Conservation (phyloP, 2,329 filamentous ascomycete genomes). For the Geosmithia morbida region DNA sequence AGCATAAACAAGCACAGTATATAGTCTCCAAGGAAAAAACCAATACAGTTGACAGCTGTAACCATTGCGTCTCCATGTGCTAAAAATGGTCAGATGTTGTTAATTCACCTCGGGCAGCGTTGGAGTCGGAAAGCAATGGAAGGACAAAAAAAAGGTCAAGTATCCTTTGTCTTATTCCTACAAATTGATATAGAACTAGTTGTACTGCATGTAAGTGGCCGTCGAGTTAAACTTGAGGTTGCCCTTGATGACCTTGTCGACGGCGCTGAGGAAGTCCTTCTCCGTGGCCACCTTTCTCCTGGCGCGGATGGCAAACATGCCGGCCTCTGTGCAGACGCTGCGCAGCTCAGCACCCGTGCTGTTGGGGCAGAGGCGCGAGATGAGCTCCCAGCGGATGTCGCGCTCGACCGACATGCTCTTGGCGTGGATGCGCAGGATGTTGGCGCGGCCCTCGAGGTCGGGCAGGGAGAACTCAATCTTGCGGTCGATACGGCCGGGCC, state of each 20-base stretch:
- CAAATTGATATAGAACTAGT: slow-evolving; percentile 40
- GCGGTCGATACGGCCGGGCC: slow-evolving; percentile 90
- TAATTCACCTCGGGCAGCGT: not conserved
- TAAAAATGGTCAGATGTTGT: no score
- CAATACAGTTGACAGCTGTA: no score
- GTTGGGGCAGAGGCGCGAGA: slow-evolving; percentile 93
- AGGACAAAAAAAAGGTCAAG: not conserved
- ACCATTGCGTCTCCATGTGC: no score
- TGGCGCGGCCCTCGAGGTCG: slow-evolving; percentile 91
- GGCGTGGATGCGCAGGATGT: slow-evolving; percentile 94
- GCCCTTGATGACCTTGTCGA: slow-evolving; percentile 99
- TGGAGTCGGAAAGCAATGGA: not conserved
- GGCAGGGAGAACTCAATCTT: slow-evolving; percentile 99
- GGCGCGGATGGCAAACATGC: slow-evolving; percentile 94
- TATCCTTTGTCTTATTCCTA: slow-evolving; percentile 21
- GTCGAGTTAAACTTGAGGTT: slow-evolving; percentile 99
- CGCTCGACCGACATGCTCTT: slow-evolving; percentile 99
- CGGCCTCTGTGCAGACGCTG: slow-evolving; percentile 93
- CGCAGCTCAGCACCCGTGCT: slow-evolving; percentile 90
- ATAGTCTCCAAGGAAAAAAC: no score
- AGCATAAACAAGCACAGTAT: no score
- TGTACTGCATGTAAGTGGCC: slow-evolving; percentile 97
- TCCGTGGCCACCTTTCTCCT: slow-evolving; percentile 95
- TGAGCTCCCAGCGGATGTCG: slow-evolving; percentile 97
- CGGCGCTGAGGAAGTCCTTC: slow-evolving; percentile 95